Percentiles rank a stretch among this genome's conserved stretches.
Evolutionary conservation across 331 rosid species (phyloP).

Genomic region (Malus hybrid): DNA sequence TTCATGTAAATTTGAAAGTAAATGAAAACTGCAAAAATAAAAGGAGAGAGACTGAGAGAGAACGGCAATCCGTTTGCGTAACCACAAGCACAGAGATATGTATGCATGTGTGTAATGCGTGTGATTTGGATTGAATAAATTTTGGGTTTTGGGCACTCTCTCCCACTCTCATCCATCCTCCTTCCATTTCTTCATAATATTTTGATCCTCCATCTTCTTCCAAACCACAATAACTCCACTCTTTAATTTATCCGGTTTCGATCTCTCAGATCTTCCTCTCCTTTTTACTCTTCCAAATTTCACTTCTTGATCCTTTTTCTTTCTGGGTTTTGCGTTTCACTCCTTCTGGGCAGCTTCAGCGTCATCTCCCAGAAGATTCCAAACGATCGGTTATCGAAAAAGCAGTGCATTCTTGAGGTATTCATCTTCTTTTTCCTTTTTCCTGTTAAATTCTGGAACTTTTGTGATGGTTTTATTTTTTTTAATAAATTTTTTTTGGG

Average conservation of each 20-base stretch:
- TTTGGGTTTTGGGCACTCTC: neutral
- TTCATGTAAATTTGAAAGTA: neutral
- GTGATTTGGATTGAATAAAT: neutral
- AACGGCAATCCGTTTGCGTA: constrained; percentile 39
- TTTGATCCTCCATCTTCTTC: constrained; percentile 9
- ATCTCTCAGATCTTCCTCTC: neutral
- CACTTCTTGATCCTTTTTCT: neutral
- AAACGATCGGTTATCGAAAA: constrained; percentile 18
- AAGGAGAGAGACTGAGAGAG: neutral
- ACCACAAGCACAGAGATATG: constrained; percentile 30
- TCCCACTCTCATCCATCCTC: constrained; percentile 17
- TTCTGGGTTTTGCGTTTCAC: constrained; percentile 5
- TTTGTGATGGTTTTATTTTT: neutral
- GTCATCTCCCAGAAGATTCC: constrained; percentile 1
- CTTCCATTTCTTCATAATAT: constrained; percentile 6
- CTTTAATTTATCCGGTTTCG: constrained; percentile 2
- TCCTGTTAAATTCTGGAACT: neutral
- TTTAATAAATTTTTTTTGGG: neutral
- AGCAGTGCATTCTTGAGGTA: constrained; percentile 32
- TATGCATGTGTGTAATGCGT: neutral
- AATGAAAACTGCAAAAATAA: neutral
- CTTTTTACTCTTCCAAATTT: neutral
- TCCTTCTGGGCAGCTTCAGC: neutral
- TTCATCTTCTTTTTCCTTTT: neutral
- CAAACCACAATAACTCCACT: constrained; percentile 8